A percentile compares a stretch with the other conserved stretches of the same genome.
Conservation (phyloP, 768 basidiomycete genomes). For the Boletus bicolor region DNA sequence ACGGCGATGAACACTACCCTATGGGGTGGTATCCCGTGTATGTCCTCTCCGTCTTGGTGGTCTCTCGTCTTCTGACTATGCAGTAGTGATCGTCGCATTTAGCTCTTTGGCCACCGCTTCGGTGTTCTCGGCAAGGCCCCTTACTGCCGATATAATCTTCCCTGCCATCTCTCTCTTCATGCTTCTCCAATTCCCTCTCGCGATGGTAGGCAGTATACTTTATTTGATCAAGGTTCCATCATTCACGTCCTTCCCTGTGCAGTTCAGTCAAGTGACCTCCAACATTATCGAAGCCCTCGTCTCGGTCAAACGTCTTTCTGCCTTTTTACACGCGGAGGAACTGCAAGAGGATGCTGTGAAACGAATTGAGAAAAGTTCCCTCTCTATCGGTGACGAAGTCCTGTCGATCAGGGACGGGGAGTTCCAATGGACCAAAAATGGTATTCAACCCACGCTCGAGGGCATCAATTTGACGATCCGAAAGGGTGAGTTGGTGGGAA, state of each 20-base stretch:
- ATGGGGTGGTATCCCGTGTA: conserved; percentile 66
- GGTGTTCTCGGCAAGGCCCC: conserved; percentile 52
- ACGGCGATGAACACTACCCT: conserved; percentile 62
- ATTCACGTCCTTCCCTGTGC: conserved; percentile 1
- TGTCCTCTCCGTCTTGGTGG: background rate
- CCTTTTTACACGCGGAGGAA: conserved; percentile 75
- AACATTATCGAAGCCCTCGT: conserved; percentile 86
- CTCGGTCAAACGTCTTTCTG: conserved; percentile 72
- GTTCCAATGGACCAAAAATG: conserved; percentile 71
- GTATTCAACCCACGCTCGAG: conserved; percentile 61
- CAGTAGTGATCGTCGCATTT: conserved; percentile 67
- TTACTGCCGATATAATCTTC: conserved; percentile 92
- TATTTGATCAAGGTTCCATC: background rate
- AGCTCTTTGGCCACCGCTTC: conserved; percentile 79
- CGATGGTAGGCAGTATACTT: conserved; percentile 51
- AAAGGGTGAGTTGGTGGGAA: conserved; percentile 82
- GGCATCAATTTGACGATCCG: conserved; percentile 69
- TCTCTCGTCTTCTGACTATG: background rate
- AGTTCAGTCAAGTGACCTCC: conserved; percentile 72
- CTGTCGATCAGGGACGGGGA: conserved; percentile 72
- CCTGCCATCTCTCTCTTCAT: conserved; percentile 92
- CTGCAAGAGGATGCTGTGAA: conserved; percentile 76
- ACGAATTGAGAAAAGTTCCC: conserved; percentile 39
- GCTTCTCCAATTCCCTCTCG: conserved; percentile 82
- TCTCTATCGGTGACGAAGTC: conserved; percentile 62